Conservation (phyloP, 768 basidiomycete genomes). For the Hemileccinum rubropunctum region DNA sequence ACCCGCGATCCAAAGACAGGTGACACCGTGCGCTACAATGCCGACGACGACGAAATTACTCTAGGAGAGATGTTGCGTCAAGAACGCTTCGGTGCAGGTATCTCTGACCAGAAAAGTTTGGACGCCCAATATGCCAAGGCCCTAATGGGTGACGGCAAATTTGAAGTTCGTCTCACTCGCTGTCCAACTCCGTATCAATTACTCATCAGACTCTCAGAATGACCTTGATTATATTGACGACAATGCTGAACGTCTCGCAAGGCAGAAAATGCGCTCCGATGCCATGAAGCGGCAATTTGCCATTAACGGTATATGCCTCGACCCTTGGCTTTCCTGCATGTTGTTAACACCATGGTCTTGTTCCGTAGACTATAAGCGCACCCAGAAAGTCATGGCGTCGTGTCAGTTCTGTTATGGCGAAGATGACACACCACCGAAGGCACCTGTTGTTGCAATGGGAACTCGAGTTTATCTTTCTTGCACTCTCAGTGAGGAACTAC, state of each 20-base stretch:
- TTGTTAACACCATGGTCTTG: not conserved
- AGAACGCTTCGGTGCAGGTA: constrained; percentile 86
- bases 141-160: constrained; percentile 86
- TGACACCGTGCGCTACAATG: constrained; percentile 83
- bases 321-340: not conserved
- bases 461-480: constrained; percentile 90
- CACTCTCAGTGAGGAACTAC: constrained; percentile 83
- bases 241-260: constrained; percentile 87
- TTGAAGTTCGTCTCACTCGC: constrained; percentile 51
- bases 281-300: constrained; percentile 97
- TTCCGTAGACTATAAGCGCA: constrained; percentile 82
- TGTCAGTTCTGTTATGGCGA: constrained; percentile 93
- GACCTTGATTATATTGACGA: constrained; percentile 96
- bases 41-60: constrained; percentile 84
- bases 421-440: constrained; percentile 86
- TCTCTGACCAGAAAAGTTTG: constrained; percentile 87
- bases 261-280: constrained; percentile 95
- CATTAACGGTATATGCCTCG: constrained; percentile 68
- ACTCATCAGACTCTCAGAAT: constrained; percentile 43
- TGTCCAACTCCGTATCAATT: not conserved
- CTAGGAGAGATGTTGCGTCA: constrained; percentile 92
- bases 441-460: constrained; percentile 87
- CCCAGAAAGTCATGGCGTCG: constrained; percentile 82
- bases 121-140: constrained; percentile 87
- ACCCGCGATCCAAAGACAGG: constrained; percentile 90